phyloP scores from a whole-genome alignment of 2,329 filamentous ascomycete species.

The Ceratocystis smalleyi region DNA sequence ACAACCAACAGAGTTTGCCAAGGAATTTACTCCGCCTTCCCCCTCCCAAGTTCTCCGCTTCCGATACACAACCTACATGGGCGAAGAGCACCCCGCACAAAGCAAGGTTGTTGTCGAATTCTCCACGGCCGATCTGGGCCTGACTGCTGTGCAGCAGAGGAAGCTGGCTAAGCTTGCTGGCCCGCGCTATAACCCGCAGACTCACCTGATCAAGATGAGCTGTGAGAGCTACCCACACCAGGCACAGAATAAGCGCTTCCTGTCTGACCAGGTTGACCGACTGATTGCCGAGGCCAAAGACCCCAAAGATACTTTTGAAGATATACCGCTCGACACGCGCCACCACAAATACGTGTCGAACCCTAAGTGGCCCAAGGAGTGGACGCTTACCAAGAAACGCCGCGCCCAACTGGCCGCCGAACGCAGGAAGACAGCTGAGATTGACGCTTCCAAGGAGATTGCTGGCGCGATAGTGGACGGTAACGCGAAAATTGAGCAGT shows the following conservation, averaged over 20 bases:
- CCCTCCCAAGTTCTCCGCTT: constrained; percentile 64
- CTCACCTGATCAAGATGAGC: constrained; percentile 70
- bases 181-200: constrained; percentile 72
- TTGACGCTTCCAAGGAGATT: constrained; percentile 40
- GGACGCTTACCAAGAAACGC: constrained; percentile 62
- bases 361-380: constrained; percentile 62
- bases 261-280: constrained; percentile 60
- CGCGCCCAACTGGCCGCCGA: constrained; percentile 47
- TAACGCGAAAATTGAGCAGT: constrained; percentile 29
- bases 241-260: constrained; percentile 92
- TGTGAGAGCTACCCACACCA: constrained; percentile 77
- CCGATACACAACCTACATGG: constrained; percentile 93
- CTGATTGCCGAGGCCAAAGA: constrained; percentile 66
- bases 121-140: constrained; percentile 53
- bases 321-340: constrained; percentile 76
- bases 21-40: constrained; percentile 60
- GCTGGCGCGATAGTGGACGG: constrained; percentile 46
- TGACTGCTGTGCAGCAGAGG: constrained; percentile 50
- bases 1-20: constrained; percentile 51
- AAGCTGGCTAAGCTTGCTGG: constrained; percentile 85
- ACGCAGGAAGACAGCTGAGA: constrained; percentile 35
- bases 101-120: constrained; percentile 93
- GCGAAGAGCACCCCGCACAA: constrained; percentile 78
- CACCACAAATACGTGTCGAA: constrained; percentile 54
- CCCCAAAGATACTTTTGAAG: constrained; percentile 63